A percentile compares a stretch with the other conserved stretches of the same genome.
phyloP scores from a whole-genome alignment of 2,329 filamentous ascomycete species.

The Alternaria sp. region DNA sequence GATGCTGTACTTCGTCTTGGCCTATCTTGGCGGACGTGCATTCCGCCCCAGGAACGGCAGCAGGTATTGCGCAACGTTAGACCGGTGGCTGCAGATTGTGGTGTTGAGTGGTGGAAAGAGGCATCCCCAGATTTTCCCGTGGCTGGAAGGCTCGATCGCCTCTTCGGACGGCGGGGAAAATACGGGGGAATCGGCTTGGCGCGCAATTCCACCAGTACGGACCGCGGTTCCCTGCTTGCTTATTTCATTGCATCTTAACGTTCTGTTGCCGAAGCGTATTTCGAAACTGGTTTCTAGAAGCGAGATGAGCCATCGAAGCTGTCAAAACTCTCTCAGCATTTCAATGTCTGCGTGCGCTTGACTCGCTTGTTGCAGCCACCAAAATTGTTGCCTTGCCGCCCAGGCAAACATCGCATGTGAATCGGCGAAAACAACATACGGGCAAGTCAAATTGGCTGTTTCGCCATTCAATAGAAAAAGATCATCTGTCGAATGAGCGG shows the following conservation, averaged over 20 bases:
- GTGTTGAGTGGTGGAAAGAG: slow-evolving; percentile 32
- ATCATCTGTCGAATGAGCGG: neutral
- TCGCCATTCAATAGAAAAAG: neutral
- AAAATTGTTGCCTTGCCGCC: neutral
- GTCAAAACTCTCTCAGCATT: neutral
- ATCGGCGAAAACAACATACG: neutral
- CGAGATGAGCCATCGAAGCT: neutral
- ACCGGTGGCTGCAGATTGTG: slow-evolving; percentile 14
- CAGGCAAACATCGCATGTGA: neutral
- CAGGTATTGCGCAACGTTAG: slow-evolving; percentile 10
- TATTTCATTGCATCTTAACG: neutral
- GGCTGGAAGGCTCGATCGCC: slow-evolving; percentile 18
- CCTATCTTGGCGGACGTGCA: slow-evolving; percentile 11
- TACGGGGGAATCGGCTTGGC: slow-evolving; percentile 5
- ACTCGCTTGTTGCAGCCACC: neutral
- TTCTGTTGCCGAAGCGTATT: neutral
- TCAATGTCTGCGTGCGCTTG: neutral
- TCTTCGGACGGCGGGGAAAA: slow-evolving; percentile 18
- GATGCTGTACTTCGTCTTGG: slow-evolving; percentile 5
- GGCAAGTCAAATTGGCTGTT: neutral
- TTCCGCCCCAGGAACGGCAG: slow-evolving; percentile 12
- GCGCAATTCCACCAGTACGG: slow-evolving; percentile 7
- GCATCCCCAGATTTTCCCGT: slow-evolving; percentile 22
- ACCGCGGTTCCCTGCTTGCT: neutral
- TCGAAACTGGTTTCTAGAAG: neutral